Evolutionary conservation across 73 alveolate species (phyloP), one percentile per base, ranked within the genome.

Genomic region (Breviolum minutum): DNA sequence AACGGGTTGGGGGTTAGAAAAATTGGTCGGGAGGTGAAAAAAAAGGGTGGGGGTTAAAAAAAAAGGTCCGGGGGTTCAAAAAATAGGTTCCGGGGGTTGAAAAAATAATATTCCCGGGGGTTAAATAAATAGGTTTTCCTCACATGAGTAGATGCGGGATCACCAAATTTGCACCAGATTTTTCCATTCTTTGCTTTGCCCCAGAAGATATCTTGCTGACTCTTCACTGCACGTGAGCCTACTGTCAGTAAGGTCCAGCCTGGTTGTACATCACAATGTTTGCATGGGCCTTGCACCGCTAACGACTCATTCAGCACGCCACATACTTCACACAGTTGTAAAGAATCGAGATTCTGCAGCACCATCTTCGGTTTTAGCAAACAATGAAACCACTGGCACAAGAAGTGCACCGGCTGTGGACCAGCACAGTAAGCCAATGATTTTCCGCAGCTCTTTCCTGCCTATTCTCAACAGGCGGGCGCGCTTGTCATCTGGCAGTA

Each of bases 161-260:
- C 96, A 6, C 74, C 68, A 22, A 90, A 90, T 30, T 90, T 90
- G 76, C 8, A n/a, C 96, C 96, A 90, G 27, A 40, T 29, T 17
- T 62, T 17, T 0, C 82, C 69, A 22, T 71, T 30, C 20, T 77
- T 76, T 63, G 7, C 17, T 11, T 19, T 70, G 29, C 87, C 87
- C 6, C 63, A 48, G 40, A 90, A 63, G 68, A 71, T 19, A 7
- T 68, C 87, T 5, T 29, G 27, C 29, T 26, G 63, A 40, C 54
- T 7, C 7, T 16, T 54, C 26, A 69, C 84, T 6, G 76, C 54
- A 7, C 63, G 61, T 14, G 20, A 6, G 27, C 64, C 68, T 9
- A 10, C 12, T 48, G 70, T 87, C 30, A 71, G 63, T n/a, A 90
- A 22, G 8, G 87, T 63, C 96, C 96, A 90, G 26, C 96, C 96